Base-by-base conservation (phyloP, 306 rosid genomes). In the Cicer yamashitae region DNA sequence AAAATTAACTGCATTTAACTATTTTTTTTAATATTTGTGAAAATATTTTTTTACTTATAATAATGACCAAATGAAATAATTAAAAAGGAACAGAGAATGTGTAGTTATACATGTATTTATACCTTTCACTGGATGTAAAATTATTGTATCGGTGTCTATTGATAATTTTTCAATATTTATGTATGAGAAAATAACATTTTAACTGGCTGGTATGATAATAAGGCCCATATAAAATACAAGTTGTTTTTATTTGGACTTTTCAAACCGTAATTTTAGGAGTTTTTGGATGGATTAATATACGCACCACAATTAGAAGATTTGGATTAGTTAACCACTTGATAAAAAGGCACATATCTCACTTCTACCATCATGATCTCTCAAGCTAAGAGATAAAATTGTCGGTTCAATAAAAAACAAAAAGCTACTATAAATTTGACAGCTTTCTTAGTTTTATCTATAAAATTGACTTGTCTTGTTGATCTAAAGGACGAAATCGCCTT, bases 371-470 rank as follows among this genome's bases (percentile, higher is more conserved):
- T 67, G 60, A 70, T 68, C 8, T 22, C 13, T 22, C 44, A 3
- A 3, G 56, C 14, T 69, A 79, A 70, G 58, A 17, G 86, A 84
- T 82, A 74, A 85, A 85, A 82, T 85, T 76, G 91, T 87, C 91
- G 89, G 91, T 82, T 86, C 81, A 18, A 62, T 78, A 67, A 43
- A 71, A 54, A 60, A 38, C 63, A 71, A 54, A 79, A 74, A 37
- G 66, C 37, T 34, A 68, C 22, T 34, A 68, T 20, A n/a, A 78
- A 41, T 45, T 71, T 77, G 47, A 14, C 30, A 22, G 25, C 2
- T 81, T 78, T 65, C 81, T 74, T 64, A 57, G 62, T 14, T 58
- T 77, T 34, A 60, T 40, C 47, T 10, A 20, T 78, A 71, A 70
- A 71, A 20, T 70, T 78, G 84, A 51, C 79, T 43, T 18, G 65